These are phyloP conservation scores for Fusarium pilosicola DNA, from an alignment of 2,329 filamentous ascomycete genomes.

Conservation along the genomic window DNA sequence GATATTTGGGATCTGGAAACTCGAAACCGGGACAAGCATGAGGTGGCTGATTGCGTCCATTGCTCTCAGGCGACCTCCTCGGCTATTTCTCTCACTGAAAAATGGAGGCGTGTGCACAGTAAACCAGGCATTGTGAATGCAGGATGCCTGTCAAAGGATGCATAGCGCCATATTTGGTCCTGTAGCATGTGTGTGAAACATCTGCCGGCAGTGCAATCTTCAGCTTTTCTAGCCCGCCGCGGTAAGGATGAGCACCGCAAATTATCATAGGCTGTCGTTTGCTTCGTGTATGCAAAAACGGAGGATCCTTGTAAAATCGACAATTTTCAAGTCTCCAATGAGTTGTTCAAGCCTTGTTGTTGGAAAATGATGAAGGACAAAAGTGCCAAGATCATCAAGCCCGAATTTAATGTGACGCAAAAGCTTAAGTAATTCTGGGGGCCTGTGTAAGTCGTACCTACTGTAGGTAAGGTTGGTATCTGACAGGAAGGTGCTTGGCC, in stretches of 20 bases:
- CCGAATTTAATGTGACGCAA: neutral
- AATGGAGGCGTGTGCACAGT: conserved; percentile 28
- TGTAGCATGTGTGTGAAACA: conserved; percentile 40
- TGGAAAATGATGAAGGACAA: conserved; percentile 1
- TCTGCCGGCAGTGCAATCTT: conserved; percentile 36
- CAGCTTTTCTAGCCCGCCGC: conserved; percentile 37
- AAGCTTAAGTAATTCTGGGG: neutral
- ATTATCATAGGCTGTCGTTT: conserved; percentile 11
- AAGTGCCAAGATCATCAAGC: conserved; percentile 5
- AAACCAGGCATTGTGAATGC: conserved; percentile 30
- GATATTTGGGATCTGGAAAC: neutral
- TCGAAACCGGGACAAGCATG: neutral
- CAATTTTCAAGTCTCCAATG: conserved; percentile 23
- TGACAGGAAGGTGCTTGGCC: neutral
- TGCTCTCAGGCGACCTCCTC: neutral
- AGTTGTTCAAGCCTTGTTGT: neutral
- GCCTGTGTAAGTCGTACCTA: neutral
- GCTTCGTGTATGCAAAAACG: conserved; percentile 43
- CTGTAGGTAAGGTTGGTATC: neutral
- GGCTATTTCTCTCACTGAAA: neutral
- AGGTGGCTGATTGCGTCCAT: neutral
- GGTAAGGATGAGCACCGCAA: conserved; percentile 24
- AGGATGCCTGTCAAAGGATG: conserved; percentile 30
- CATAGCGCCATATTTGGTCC: conserved; percentile 39
- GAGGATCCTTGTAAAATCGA: conserved; percentile 33